Base-by-base conservation (phyloP, 257 asterid genomes). In the Nicotiana undulata region DNA sequence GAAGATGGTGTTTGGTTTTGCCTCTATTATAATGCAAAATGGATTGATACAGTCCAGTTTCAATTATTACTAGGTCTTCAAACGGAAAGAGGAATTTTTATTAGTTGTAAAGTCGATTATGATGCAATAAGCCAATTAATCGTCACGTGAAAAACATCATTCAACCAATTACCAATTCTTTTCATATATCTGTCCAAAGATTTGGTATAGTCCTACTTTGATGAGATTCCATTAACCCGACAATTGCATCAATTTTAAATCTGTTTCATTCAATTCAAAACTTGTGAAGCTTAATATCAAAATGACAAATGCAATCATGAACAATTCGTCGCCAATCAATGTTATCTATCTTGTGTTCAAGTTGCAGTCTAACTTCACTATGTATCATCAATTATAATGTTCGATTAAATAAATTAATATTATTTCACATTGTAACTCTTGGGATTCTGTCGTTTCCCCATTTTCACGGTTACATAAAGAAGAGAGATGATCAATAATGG, bases 71-170 rank as follows among this genome's bases (percentile, higher is more conserved):
- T 68, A 37, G 31, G 5, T 68, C 32, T 11, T 40, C 32, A 40
- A 40, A 68, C 22, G 58, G 12, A 44, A 70, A 70, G 9, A 20
- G 28, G 20, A 44, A 5, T 70, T 44, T 70, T 70, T 20, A 5
- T 70, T 70, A 70, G 77, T 22, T 70, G 77, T 70, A 70, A 70
- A 70, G 77, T 70, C 17, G 12, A n/a, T 40, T 20, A 70, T 44
- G 10, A 29, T 70, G 34, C 22, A 70, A 70, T 40, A 70, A 70
- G 58, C 58, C 77, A 70, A 70, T 70, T 40, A 70, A 40, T 70
- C 13, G 16, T 22, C 77, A 70, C 77, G 34, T 70, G 58, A 70
- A 68, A 20, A 20, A 5, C 3, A 37, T 68, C 77, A 70, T 70
- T 44, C 34, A 6, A 70, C 77, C 44, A 40, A 68, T 40, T 0